Evolutionary conservation across 495 filamentous ascomycete genomes (phyloP), one percentile per base, ranked within the genome.

Genomic region (Paragyromitra xinjiangensis): DNA sequence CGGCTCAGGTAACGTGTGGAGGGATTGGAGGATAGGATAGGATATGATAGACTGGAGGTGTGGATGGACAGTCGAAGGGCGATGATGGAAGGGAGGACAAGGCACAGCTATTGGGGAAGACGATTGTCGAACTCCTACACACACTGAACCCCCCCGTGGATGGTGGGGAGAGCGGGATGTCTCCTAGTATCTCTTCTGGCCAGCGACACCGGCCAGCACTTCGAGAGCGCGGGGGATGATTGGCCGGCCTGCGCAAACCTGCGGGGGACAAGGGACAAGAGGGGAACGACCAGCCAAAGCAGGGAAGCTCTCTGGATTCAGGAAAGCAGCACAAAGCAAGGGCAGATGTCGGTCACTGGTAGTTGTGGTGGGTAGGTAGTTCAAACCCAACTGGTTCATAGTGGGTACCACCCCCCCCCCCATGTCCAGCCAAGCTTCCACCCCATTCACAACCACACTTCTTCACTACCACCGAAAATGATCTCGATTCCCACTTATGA

Each of bases 401-500:
- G 51, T 56, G 51, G 48, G 29, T 58, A 53, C 50, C 50, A 34
- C 29, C 29, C 44, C 44, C 14, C 16, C 12, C 16, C 48, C 68
- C 39, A 44, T 34, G 58, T 26, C 39, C n/a, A 63, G 58, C 65
- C 66, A 75, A 71, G 67, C 50, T 65, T 55, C n/a, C 69, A 16
- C 16, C 50, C 45, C 55, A 53, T 39, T 34, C 59, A 45, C 50
- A 44, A 50, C 58, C 37, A 26, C 58, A 62, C 58, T n/a, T 62
- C 12, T 29, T 58, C 62, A 39, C 59, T 37, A 63, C 73, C 59
- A 61, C 39, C 29, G 39, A 64, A 64, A 76, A 78, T 70, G 76
- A 78, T 79, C 77, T 78, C 75, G 77, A 79, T 79, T 79, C 66
- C 42, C 67, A 67, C 66, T 68, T 55, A 44, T 79, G 77, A 79